A percentile compares a stretch with the other conserved stretches of the same genome.
Evolutionary conservation across 2,329 filamentous ascomycete genomes (phyloP).

Genomic region (Xylariales sp.): DNA sequence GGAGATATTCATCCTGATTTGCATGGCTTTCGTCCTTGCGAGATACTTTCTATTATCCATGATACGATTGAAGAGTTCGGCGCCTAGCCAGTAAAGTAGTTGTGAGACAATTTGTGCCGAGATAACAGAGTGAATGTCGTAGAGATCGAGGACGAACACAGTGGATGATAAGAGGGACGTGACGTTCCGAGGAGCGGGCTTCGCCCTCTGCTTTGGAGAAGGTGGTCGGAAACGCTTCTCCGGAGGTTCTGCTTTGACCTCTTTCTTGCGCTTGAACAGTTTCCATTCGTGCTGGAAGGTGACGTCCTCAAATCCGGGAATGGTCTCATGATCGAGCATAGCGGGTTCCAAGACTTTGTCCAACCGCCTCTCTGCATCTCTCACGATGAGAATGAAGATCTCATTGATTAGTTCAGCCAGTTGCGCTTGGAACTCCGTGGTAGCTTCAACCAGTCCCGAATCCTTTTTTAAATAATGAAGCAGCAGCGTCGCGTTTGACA

Average conservation of each 20-base stretch:
- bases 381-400: slow-evolving; percentile 95
- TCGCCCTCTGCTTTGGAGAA: slow-evolving; percentile 86
- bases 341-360: slow-evolving; percentile 91
- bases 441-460: slow-evolving; percentile 71
- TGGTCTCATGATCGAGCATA: slow-evolving; percentile 97
- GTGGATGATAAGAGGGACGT: slow-evolving; percentile 94
- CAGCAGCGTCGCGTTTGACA: slow-evolving; percentile 93
- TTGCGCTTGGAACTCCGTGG: slow-evolving; percentile 85
- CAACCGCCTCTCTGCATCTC: slow-evolving; percentile 90
- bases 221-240: slow-evolving; percentile 91
- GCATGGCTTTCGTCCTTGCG: slow-evolving; percentile 96
- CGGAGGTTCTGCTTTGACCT: slow-evolving; percentile 82
- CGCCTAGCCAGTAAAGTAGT: slow-evolving; percentile 91
- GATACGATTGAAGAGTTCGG: slow-evolving; percentile 95
- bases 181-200: slow-evolving; percentile 89
- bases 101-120: slow-evolving; percentile 87
- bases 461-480: slow-evolving; percentile 97
- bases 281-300: slow-evolving; percentile 99
- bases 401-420: slow-evolving; percentile 94
- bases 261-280: slow-evolving; percentile 85
- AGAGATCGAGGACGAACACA: slow-evolving; percentile 94
- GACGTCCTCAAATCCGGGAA: slow-evolving; percentile 94
- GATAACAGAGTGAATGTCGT: slow-evolving; percentile 97
- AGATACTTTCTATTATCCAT: slow-evolving; percentile 96
- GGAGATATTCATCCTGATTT: slow-evolving; percentile 98